Conservation (phyloP, 1,139 yeast species). For the Sugiyamaella paludigena region DNA sequence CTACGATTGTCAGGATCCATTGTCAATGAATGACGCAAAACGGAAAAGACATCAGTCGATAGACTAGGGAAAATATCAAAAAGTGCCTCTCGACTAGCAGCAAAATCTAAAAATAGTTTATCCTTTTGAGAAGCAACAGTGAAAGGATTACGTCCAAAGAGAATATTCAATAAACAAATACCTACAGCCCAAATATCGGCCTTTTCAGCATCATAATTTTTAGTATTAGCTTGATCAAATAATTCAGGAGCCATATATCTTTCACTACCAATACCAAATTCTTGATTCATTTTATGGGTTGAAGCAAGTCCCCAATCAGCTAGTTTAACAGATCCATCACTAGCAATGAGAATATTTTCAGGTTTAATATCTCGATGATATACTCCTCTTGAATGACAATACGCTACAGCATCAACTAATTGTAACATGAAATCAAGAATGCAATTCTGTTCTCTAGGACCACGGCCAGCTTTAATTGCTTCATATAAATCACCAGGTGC, state of each 20-base stretch:
- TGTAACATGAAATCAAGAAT: constrained; percentile 74
- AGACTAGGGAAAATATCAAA: constrained; percentile 90
- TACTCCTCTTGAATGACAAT: constrained; percentile 68
- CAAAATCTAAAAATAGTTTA: constrained; percentile 82
- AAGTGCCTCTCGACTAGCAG: constrained; percentile 80
- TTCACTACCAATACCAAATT: constrained; percentile 91
- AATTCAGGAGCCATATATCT: constrained; percentile 98
- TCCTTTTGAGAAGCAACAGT: constrained; percentile 78
- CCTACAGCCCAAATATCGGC: constrained; percentile 95
- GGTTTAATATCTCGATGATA: constrained; percentile 91
- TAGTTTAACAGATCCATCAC: constrained; percentile 68
- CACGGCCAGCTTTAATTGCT: constrained; percentile 77
- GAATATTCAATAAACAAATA: constrained; percentile 75
- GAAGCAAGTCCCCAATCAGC: constrained; percentile 96
- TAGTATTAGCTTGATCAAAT: constrained; percentile 49
- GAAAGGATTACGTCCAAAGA: constrained; percentile 90
- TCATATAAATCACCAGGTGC: constrained; percentile 92
- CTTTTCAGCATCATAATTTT: constrained; percentile 76
- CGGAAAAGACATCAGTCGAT: constrained; percentile 83
- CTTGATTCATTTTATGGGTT: constrained; percentile 57
- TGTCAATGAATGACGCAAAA: constrained; percentile 71
- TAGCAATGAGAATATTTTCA: constrained; percentile 73
- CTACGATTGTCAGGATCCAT: constrained; percentile 87
- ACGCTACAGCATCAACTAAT: constrained; percentile 73
- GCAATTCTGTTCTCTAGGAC: constrained; percentile 59